These are phyloP conservation scores for Coriaria nepalensis DNA, from an alignment of 306 rosid genomes.

Conservation along the genomic window DNA sequence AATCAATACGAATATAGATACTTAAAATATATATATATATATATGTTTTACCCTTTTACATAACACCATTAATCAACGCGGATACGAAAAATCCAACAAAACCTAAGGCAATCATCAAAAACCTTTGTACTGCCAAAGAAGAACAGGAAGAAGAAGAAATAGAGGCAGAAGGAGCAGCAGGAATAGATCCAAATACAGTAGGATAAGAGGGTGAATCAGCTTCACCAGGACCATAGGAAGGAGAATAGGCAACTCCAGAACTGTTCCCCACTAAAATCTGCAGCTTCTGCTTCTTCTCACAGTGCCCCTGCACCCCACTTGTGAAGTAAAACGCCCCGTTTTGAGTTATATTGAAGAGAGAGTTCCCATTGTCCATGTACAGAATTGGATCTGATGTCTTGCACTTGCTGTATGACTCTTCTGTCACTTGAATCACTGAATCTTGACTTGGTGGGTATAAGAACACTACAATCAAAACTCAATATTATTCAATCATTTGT, in stretches of 20 bases:
- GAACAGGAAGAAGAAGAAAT: no score
- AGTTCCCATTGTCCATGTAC: conserved; percentile 69
- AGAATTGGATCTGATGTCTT: conserved; percentile 64
- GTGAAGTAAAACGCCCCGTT: conserved; percentile 64
- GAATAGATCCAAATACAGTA: conserved; percentile 64
- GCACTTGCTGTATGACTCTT: conserved; percentile 50
- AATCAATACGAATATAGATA: no score
- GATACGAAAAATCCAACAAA: conserved; percentile 25
- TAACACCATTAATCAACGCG: no score
- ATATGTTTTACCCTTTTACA: no score
- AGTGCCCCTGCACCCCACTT: conserved; percentile 55
- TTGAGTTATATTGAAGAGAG: conserved; percentile 63
- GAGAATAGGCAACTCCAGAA: conserved; percentile 23
- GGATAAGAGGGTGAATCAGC: conserved; percentile 73
- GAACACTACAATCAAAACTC: conserved; percentile 41
- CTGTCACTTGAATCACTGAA: conserved; percentile 71
- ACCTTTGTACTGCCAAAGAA: conserved; percentile 17
- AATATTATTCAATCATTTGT: no score
- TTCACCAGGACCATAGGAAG: conserved; percentile 39
- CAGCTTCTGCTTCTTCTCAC: conserved; percentile 66
- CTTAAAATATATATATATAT: no score
- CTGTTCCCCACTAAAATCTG: conserved; percentile 41
- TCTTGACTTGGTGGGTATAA: conserved; percentile 93
- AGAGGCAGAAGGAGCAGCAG: conserved; percentile 26
- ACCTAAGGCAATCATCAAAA: conserved; percentile 6